Base-by-base conservation (phyloP, 441 rosid species). In the Erodium moschatum region DNA sequence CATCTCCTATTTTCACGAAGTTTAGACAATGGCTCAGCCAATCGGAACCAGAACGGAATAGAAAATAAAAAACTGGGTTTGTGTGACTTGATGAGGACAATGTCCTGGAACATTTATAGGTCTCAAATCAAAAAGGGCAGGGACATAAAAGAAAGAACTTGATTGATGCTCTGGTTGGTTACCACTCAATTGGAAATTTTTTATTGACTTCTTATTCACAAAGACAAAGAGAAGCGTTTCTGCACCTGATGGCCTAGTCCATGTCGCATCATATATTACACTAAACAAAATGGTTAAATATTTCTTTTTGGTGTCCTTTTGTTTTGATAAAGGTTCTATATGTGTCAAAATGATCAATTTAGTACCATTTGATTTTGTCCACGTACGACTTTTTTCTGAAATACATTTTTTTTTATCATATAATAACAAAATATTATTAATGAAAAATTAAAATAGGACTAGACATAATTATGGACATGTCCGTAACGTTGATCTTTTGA, bases 1-100 rank as follows among this genome's bases (percentile, higher is more conserved):
- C 91, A 86, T 85, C 52, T 38, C 67, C 73, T 76, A 67, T 65
- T 67, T 69, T 38, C 64, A 64, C 31, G 19, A 65, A 35, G 42
- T 24, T 24, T 0, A 24, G 27, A 24, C 27, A 35, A 50, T 16
- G 60, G 44, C 20, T 42, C 52, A 60, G 15, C n/a, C 13, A 16
- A 11, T 19, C 12, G 0, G 38, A 69, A 42, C 54, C 16, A 11
- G 54, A 13, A 46, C 15, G 13, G 2, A 50, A 50, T 50, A 12
- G 9, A 5, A 27, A 67, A 64, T 54, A 11, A 40, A 15, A 24
- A 74, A 44, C 58, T 70, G 66, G 64, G 13, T 67, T 13, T 64
- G 63, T 56, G 40, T 68, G 67, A 54, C 21, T 56, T 56, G 62
- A 10, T 56, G 62, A 56, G 18, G 10, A 10, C 62, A 15, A 18